Base-by-base conservation (phyloP, 129 eudicot species). In the Flaveria brownii region DNA sequence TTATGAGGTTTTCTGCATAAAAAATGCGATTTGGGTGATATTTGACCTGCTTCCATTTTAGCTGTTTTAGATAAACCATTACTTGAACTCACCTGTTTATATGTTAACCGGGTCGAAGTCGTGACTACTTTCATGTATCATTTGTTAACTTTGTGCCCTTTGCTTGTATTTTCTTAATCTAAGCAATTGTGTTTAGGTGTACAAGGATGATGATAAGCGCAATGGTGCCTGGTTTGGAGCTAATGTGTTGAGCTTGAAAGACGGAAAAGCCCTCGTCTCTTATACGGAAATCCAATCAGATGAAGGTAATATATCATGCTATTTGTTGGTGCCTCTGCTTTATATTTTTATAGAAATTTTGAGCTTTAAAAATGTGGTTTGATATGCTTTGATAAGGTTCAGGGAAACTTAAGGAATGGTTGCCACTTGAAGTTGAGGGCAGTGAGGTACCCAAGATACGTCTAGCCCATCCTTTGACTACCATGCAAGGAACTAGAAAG, bases 151-250 rank as follows among this genome's bases (percentile, higher is more conserved):
- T 52, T 26, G 50, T 47, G 50, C 56, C 39, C 72, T 36, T 70
- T 78, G 15, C 81, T 63, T n/a, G 42, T 46, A 65, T 75, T 68
- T 55, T 36, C 60, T 66, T 68, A 12, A 56, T 66, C 73, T 45
- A 17, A 8, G 20, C 71, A 67, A 51, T 80, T 79, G 72, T 77
- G 72, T 61, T 60, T 81, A 94, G 98, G 97, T 94, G 46, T 84
- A 82, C 74, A 91, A 83, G 81, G 89, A 86, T 41, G 82, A 79
- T 79, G 92, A 83, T 74, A 81, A 85, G 22, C 52, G 9, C 68
- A 85, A 83, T 75, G 75, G 79, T 65, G 97, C 85, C 52, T 94
- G 98, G 98, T 94, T 84, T 70, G 71, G 89, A 9, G 98, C 93
- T 69, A 86, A 63, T 47, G 86, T 91, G n/a, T 65, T 87, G 85